phyloP scores from a whole-genome alignment of 768 basidiomycete species.

The Tylopilus balloui region DNA sequence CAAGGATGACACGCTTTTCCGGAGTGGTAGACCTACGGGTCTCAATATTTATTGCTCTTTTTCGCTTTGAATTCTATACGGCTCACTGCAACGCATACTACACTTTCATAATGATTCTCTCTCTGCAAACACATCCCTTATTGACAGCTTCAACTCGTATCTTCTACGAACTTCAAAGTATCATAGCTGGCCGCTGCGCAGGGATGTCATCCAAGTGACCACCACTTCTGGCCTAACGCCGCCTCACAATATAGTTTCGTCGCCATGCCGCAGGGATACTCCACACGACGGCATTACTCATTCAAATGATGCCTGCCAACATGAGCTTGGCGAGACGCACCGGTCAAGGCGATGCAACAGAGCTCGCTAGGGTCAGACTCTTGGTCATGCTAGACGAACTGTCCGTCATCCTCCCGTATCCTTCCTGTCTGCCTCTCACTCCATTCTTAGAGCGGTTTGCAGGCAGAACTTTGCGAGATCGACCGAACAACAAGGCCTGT shows the following conservation, averaged over 20 bases:
- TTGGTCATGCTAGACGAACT: constrained; percentile 94
- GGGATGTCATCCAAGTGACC: too few species aligned
- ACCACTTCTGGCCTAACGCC: too few species aligned
- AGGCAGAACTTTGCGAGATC: constrained; percentile 91
- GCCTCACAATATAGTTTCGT: too few species aligned
- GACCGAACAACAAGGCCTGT: constrained; percentile 64
- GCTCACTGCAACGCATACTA: too few species aligned
- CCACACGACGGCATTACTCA: too few species aligned
- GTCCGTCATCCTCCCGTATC: constrained; percentile 44
- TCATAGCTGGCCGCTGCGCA: too few species aligned
- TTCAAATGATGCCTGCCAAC: constrained; percentile 60
- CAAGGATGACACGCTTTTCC: constrained; percentile 99
- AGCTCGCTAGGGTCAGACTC: constrained; percentile 84
- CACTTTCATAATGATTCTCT: too few species aligned
- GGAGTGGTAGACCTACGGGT: constrained; percentile 69
- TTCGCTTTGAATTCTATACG: background rate
- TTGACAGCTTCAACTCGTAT: too few species aligned
- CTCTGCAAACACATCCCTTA: too few species aligned
- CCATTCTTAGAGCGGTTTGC: constrained; percentile 70
- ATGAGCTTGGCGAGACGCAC: constrained; percentile 87
- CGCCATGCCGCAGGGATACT: too few species aligned
- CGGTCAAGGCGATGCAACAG: constrained; percentile 83
- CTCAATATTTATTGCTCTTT: constrained; percentile 37
- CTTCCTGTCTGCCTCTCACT: background rate
- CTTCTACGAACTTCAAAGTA: too few species aligned